Evolutionary conservation across 352 stramenopile species (phyloP), one percentile per base, ranked within the genome.

Genomic region (Globisporangium sylvaticum): DNA sequence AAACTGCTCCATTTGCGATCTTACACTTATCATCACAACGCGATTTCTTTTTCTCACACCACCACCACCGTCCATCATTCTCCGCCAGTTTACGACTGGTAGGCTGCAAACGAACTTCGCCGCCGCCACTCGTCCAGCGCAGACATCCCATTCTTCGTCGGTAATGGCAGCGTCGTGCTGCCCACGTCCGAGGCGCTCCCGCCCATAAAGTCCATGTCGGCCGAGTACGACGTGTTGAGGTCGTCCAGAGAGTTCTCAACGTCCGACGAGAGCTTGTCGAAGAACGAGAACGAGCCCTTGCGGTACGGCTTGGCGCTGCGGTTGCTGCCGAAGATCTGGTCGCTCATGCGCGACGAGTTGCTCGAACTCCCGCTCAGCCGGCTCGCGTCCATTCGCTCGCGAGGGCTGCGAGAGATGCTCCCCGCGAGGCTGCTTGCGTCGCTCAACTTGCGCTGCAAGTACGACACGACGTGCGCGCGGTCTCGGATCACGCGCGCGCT

Each of bases 231-330:
- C 57, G 65, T 73, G 59, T 86, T 78, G 57, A 92, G 62, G 29
- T 86, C 79, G 58, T 88, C 83, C 0, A 81, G 61, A 24, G 76
- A 78, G 48, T 60, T 84, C 42, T 91, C 84, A 8, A 91, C 55
- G 58, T 95, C 88, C 37, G 75, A 84, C 39, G 88, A 91, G 31
- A 95, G 78, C 65, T 92, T 91, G 61, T 94, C 88, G 50, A 95
- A 93, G 64, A 95, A 95, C 34, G 86, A 93, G 56, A 95, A 95
- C 50, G 88, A 95, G 63, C 87, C 84, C 66, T 90, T 93, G 32
- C 84, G 82, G 67, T 69, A 84, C 27, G 52, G 66, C 62, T 78
- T 85, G 44, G 55, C 58, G 54, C 62, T 88, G 61, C 80, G 76
- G 48, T 67, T 84, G 34, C 76, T 88, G 22, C 62, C 60, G 7